phyloP scores from a whole-genome alignment of 768 basidiomycete genomes.

The Suillus subaureus region DNA sequence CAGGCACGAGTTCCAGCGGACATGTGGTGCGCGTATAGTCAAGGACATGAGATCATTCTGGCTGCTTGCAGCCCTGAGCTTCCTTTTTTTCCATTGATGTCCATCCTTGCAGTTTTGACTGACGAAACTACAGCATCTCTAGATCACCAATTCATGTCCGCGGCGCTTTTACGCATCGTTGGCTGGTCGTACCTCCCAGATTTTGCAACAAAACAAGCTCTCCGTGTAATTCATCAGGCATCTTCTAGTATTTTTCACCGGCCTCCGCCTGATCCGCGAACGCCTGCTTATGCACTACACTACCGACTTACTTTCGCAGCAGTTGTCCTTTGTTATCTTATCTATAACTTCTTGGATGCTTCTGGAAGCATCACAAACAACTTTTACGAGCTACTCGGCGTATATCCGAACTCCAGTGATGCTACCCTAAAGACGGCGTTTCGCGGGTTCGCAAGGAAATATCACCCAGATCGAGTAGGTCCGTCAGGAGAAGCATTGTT shows the following conservation, averaged over 20 bases:
- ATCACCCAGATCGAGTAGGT: conserved; percentile 78
- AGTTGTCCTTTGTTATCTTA: conserved; percentile 66
- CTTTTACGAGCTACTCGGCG: conserved; percentile 76
- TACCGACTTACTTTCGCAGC: conserved; percentile 64
- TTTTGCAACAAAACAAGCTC: conserved; percentile 52
- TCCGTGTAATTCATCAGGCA: conserved; percentile 47
- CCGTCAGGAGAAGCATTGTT: conserved; percentile 62
- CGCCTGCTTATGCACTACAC: conserved; percentile 52
- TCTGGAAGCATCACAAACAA: conserved; percentile 63
- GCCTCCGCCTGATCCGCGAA: conserved; percentile 42
- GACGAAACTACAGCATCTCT: conserved; percentile 13
- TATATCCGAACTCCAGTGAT: conserved; percentile 65
- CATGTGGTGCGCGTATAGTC: conserved; percentile 25
- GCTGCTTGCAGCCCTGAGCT: conserved; percentile 48
- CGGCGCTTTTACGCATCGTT: conserved; percentile 44
- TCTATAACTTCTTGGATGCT: conserved; percentile 64
- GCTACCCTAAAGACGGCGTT: conserved; percentile 70
- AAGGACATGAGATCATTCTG: conserved; percentile 45
- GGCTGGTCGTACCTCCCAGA: conserved; percentile 75
- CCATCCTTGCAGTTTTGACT: conserved; percentile 10
- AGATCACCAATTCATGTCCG: conserved; percentile 28
- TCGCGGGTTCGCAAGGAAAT: conserved; percentile 68
- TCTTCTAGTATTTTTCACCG: conserved; percentile 35
- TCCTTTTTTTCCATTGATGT: conserved; percentile 21
- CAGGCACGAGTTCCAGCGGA: conserved; percentile 45